These are phyloP conservation scores for Wallacemonas collosoma DNA, from an alignment of 208 protist genomes.

Conservation along the genomic window DNA sequence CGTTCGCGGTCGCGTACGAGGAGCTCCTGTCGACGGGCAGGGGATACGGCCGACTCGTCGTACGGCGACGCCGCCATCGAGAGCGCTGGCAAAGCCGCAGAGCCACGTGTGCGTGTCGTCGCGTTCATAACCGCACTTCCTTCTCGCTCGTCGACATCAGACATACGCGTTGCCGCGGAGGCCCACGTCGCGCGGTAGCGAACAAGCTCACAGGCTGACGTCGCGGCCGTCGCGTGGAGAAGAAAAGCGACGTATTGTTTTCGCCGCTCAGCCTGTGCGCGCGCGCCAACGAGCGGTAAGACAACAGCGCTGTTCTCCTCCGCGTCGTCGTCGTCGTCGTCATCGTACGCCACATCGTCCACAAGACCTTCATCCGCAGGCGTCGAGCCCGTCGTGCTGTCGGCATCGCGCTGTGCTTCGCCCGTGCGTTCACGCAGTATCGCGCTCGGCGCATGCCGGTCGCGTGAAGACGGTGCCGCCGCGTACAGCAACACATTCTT, in stretches of 20 bases:
- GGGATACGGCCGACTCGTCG: too few species aligned
- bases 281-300: neutral
- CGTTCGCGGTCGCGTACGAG: neutral
- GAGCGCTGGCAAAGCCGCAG: too few species aligned
- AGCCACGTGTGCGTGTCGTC: too few species aligned
- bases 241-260: conserved; percentile 1
- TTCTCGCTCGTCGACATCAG: too few species aligned
- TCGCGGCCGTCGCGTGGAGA: conserved; percentile 1
- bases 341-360: neutral
- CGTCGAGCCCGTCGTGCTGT: too few species aligned
- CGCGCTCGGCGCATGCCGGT: neutral
- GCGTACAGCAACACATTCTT: conserved; percentile 8
- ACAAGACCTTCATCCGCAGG: too few species aligned
- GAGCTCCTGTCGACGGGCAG: neutral
- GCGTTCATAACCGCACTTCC: too few species aligned
- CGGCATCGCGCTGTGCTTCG: too few species aligned
- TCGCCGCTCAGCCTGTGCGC: neutral
- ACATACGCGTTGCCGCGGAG: too few species aligned
- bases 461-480: neutral
- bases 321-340: conserved; percentile 2
- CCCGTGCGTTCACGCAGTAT: too few species aligned
- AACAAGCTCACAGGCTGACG: neutral
- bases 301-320: neutral
- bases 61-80: too few species aligned
- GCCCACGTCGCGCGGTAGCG: neutral